Conservation (phyloP, 2,329 filamentous ascomycete species). For the Neurospora sp. region DNA sequence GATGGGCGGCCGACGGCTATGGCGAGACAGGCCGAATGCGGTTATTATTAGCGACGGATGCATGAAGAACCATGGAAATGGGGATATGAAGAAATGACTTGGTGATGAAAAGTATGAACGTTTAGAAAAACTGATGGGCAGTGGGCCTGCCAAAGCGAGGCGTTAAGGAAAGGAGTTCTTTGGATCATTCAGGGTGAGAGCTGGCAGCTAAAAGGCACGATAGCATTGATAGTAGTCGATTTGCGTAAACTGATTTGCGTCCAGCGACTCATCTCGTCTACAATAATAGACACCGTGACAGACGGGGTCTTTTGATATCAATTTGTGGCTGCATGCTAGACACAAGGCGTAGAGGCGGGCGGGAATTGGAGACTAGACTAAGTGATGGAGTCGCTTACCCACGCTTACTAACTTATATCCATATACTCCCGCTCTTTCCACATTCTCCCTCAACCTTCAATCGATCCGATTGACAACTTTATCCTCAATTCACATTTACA, state of each 20-base stretch:
- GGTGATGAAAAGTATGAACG: background rate
- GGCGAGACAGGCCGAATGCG: background rate
- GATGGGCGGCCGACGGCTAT: background rate
- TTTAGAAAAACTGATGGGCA: background rate
- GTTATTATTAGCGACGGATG: background rate
- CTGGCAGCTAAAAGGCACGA: background rate
- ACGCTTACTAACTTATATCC: background rate
- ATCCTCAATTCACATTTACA: background rate
- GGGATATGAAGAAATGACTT: background rate
- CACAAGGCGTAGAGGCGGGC: background rate
- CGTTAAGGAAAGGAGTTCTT: background rate
- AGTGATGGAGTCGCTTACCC: background rate
- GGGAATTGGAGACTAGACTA: background rate
- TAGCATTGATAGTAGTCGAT: background rate
- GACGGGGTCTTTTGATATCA: background rate
- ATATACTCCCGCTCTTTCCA: background rate
- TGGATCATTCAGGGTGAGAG: background rate
- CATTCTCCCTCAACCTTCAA: background rate
- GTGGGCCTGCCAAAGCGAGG: background rate
- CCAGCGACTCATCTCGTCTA: background rate
- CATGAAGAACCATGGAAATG: background rate
- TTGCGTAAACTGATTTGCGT: background rate
- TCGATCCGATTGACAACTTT: background rate
- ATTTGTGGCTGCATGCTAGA: background rate
- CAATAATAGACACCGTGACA: background rate